phyloP scores from a whole-genome alignment of 2,329 filamentous ascomycete genomes.

The Cladophialophora chaetospira region DNA sequence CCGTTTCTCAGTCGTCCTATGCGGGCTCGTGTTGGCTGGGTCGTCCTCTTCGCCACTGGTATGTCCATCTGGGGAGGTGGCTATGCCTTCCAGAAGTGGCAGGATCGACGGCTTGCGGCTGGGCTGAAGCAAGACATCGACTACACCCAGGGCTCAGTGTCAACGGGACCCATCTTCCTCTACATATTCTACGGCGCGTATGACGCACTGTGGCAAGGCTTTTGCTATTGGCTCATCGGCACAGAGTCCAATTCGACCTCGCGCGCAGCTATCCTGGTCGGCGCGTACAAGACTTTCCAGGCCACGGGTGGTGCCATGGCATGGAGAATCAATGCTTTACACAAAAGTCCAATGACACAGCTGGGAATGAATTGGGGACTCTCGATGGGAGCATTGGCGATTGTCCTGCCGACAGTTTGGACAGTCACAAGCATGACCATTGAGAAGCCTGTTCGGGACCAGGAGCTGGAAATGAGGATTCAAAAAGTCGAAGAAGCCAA shows the following conservation, averaged over 20 bases:
- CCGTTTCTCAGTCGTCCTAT: constrained; percentile 46
- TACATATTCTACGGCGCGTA: constrained; percentile 72
- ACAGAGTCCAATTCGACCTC: constrained; percentile 48
- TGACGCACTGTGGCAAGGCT: constrained; percentile 68
- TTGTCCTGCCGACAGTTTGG: constrained; percentile 56
- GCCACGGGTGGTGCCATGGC: constrained; percentile 74
- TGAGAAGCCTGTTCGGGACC: constrained; percentile 14
- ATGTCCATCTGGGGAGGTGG: constrained; percentile 63
- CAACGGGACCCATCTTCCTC: constrained; percentile 65
- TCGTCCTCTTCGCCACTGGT: constrained; percentile 50
- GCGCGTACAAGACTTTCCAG: constrained; percentile 65
- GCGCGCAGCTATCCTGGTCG: constrained; percentile 48
- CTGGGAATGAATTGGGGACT: constrained; percentile 78
- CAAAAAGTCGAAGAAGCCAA: constrained; percentile 56
- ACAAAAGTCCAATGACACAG: constrained; percentile 62
- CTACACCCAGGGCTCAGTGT: constrained; percentile 52
- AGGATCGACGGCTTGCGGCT: constrained; percentile 46
- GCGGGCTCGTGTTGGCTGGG: constrained; percentile 53
- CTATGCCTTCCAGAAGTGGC: constrained; percentile 66
- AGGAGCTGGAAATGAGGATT: constrained; percentile 16
- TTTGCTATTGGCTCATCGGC: constrained; percentile 63
- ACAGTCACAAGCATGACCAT: constrained; percentile 38
- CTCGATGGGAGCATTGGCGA: constrained; percentile 69
- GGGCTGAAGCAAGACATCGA: constrained; percentile 51
- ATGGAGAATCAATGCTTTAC: constrained; percentile 43